These are phyloP conservation scores for Dendrothele bispora DNA, from an alignment of 768 basidiomycete genomes.

Conservation along the genomic window DNA sequence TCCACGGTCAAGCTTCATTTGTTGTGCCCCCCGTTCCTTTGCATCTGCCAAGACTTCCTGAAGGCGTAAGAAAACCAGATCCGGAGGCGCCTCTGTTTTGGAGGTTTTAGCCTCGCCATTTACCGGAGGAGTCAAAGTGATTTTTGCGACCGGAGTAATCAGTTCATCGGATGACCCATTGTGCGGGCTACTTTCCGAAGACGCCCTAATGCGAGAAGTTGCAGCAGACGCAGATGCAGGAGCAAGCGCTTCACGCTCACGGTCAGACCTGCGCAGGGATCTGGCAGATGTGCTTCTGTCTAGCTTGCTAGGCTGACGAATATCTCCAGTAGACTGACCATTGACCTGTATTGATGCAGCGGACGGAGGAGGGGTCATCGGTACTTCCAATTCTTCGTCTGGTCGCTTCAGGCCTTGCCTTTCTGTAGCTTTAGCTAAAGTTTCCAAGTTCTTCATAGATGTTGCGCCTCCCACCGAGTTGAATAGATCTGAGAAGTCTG, in stretches of 20 bases:
- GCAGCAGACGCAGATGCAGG: too few relatives aligned
- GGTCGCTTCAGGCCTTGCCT: neutral
- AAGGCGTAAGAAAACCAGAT: conserved; percentile 49
- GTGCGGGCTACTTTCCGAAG: too few relatives aligned
- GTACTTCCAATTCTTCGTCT: conserved; percentile 19
- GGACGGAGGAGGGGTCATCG: conserved; percentile 36
- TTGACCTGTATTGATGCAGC: conserved; percentile 22
- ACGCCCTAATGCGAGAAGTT: conserved; percentile 1
- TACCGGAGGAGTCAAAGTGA: conserved; percentile 44
- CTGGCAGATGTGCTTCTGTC: too few relatives aligned
- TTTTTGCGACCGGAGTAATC: neutral
- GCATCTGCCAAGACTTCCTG: conserved; percentile 64
- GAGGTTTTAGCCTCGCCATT: conserved; percentile 24
- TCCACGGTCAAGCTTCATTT: conserved; percentile 69
- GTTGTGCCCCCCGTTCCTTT: conserved; percentile 54
- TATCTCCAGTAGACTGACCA: conserved; percentile 19
- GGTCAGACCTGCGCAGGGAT: too few relatives aligned
- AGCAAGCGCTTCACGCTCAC: too few relatives aligned
- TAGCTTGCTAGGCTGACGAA: too few relatives aligned
- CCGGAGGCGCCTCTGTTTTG: conserved; percentile 31
- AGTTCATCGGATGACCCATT: too few relatives aligned
- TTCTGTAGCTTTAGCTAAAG: conserved; percentile 45
- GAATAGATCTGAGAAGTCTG: conserved; percentile 79
- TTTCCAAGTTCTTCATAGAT: conserved; percentile 45
- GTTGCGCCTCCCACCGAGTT: conserved; percentile 49